Percentiles rank a stretch among this genome's conserved stretches.
Conservation (phyloP, 2,329 filamentous ascomycete genomes). For the Monosporascus sp. region DNA sequence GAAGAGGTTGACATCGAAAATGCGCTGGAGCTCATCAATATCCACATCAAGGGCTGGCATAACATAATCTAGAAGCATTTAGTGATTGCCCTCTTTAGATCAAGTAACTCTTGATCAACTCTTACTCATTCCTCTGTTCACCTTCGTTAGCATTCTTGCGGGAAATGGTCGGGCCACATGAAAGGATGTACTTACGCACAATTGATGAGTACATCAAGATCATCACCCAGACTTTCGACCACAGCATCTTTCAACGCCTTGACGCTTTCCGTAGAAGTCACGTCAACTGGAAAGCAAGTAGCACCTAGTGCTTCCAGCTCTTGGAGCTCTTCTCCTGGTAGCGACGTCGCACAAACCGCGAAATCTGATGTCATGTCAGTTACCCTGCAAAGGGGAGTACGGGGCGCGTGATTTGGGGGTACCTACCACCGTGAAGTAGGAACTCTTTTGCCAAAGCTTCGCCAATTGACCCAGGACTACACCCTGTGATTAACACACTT, state of each 20-base stretch:
- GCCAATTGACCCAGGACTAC: conserved; percentile 9
- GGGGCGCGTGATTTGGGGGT: background rate
- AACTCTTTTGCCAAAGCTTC: conserved; percentile 10
- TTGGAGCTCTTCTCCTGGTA: conserved; percentile 5
- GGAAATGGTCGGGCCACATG: background rate
- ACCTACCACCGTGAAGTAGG: conserved; percentile 2
- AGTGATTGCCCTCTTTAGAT: background rate
- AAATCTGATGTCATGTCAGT: conserved; percentile 3
- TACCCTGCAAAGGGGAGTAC: background rate
- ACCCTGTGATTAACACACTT: conserved; percentile 8
- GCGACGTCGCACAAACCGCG: conserved; percentile 4
- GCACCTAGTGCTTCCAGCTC: conserved; percentile 4
- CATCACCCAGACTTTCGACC: background rate
- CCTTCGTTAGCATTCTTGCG: background rate
- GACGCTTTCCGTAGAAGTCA: conserved; percentile 5
- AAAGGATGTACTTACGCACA: conserved; percentile 7
- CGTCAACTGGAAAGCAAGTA: conserved; percentile 5
- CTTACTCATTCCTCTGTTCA: background rate
- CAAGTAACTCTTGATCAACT: background rate
- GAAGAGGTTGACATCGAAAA: conserved; percentile 12
- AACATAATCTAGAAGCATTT: conserved; percentile 5
- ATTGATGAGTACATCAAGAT: conserved; percentile 11
- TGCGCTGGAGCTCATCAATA: conserved; percentile 5
- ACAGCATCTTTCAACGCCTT: conserved; percentile 1
- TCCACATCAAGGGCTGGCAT: conserved; percentile 10